phyloP scores from a whole-genome alignment of 2,329 filamentous ascomycete genomes.

The Leptographium flavum region DNA sequence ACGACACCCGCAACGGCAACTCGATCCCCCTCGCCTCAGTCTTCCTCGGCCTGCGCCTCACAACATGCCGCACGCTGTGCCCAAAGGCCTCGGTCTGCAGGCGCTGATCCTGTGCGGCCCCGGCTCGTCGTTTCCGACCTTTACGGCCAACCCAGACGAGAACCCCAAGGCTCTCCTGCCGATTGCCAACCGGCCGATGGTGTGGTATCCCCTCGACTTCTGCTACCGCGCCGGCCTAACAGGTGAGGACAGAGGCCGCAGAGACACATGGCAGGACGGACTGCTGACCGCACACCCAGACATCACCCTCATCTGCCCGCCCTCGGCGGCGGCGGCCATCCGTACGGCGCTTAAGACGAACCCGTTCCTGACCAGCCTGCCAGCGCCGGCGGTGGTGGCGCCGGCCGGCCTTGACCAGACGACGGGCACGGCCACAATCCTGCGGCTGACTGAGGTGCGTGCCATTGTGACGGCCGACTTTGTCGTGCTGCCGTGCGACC shows the following conservation, averaged over 20 bases:
- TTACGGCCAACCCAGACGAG: conserved; percentile 66
- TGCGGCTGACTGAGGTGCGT: conserved; percentile 71
- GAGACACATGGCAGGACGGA: neutral
- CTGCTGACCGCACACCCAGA: conserved; percentile 22
- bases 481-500: conserved; percentile 78
- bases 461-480: conserved; percentile 74
- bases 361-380: conserved; percentile 60
- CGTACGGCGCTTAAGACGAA: conserved; percentile 60
- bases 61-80: conserved; percentile 60
- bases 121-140: conserved; percentile 68
- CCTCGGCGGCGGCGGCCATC: conserved; percentile 51
- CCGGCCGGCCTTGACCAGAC: conserved; percentile 65
- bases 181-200: conserved; percentile 75
- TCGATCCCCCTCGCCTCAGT: neutral
- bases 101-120: conserved; percentile 73
- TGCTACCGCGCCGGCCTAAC: conserved; percentile 70
- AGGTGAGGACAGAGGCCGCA: conserved; percentile 29
- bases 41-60: neutral
- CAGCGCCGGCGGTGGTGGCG: conserved; percentile 60
- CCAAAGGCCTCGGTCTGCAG: conserved; percentile 60
- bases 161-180: conserved; percentile 71
- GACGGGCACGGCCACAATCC: conserved; percentile 77
- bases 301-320: conserved; percentile 49
- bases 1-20: too few species aligned
- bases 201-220: conserved; percentile 80